A percentile compares a stretch with the other conserved stretches of the same genome.
These are phyloP conservation scores for Trichoderma orchidacearum DNA, from an alignment of 495 filamentous ascomycete genomes.

Conservation along the genomic window DNA sequence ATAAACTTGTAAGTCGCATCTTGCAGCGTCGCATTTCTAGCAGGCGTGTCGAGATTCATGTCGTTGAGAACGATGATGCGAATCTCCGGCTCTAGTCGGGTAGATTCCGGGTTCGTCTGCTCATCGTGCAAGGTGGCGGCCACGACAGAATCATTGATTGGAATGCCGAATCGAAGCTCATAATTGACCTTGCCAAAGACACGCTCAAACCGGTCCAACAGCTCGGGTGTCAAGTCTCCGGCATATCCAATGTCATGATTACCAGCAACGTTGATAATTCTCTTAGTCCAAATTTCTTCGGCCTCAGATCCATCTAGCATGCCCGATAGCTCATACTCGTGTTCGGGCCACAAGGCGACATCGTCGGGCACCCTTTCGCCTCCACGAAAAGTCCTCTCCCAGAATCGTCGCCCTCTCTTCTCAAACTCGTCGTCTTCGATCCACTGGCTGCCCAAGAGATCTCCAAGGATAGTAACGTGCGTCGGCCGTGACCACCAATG, in stretches of 20 bases:
- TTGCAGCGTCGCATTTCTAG: slow-evolving; percentile 48
- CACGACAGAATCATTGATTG: slow-evolving; percentile 16
- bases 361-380: slow-evolving; percentile 54
- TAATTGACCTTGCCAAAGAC: slow-evolving; percentile 81
- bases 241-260: slow-evolving; percentile 97
- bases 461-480: slow-evolving; percentile 80
- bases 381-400: slow-evolving; percentile 64
- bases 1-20: slow-evolving; percentile 62
- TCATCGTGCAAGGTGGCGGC: slow-evolving; percentile 20
- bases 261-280: slow-evolving; percentile 78
- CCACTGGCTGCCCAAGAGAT: slow-evolving; percentile 95
- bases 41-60: slow-evolving; percentile 82
- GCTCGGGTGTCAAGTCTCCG: slow-evolving; percentile 61
- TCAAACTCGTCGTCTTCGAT: slow-evolving; percentile 74
- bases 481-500: slow-evolving; percentile 71
- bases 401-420: slow-evolving; percentile 56
- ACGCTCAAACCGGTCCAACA: slow-evolving; percentile 65
- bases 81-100: slow-evolving; percentile 44
- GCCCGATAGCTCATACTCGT: slow-evolving; percentile 36
- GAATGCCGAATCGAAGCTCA: slow-evolving; percentile 61
- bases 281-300: slow-evolving; percentile 46
- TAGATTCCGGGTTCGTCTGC: slow-evolving; percentile 16
- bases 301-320: slow-evolving; percentile 27
- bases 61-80: slow-evolving; percentile 79
- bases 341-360: slow-evolving; percentile 31